These are phyloP conservation scores for Neoscytalidium dimidiatum DNA, from an alignment of 2,329 filamentous ascomycete genomes.

Conservation along the genomic window DNA sequence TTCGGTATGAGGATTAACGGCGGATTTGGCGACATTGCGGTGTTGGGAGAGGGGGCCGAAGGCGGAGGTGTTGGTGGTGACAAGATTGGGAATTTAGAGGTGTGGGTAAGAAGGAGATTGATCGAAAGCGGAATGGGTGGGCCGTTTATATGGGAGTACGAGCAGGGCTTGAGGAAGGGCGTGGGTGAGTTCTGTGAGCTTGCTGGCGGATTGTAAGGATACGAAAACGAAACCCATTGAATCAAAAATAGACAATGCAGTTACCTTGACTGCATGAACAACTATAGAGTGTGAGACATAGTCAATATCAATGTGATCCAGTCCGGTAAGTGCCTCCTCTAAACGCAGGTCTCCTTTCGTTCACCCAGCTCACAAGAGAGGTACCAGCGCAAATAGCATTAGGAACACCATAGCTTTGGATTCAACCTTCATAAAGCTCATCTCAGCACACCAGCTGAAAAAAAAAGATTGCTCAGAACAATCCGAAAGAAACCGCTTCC, in stretches of 20 bases:
- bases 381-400: no score
- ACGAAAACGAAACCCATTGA: not conserved
- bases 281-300: no score
- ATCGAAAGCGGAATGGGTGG: conserved; percentile 52
- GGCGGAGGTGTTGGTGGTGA: conserved; percentile 45
- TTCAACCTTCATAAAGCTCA: no score
- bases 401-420: no score
- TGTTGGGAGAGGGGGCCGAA: conserved; percentile 25
- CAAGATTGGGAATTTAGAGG: conserved; percentile 58
- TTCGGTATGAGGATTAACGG: conserved; percentile 44
- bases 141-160: conserved; percentile 53
- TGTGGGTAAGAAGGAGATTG: conserved; percentile 61
- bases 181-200: conserved; percentile 41
- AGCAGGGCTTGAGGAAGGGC: conserved; percentile 51
- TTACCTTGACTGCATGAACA: no score
- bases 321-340: no score
- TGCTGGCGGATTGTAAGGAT: not conserved
- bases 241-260: not conserved
- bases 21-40: not conserved
- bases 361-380: no score
- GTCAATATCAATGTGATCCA: no score
- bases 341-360: no score
- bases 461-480: no score
- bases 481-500: no score
- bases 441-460: no score